Percentiles rank a stretch among this genome's conserved stretches.
phyloP scores from a whole-genome alignment of 371 early-diverging fungal species.

The Paraphysoderma sedebokerense region DNA sequence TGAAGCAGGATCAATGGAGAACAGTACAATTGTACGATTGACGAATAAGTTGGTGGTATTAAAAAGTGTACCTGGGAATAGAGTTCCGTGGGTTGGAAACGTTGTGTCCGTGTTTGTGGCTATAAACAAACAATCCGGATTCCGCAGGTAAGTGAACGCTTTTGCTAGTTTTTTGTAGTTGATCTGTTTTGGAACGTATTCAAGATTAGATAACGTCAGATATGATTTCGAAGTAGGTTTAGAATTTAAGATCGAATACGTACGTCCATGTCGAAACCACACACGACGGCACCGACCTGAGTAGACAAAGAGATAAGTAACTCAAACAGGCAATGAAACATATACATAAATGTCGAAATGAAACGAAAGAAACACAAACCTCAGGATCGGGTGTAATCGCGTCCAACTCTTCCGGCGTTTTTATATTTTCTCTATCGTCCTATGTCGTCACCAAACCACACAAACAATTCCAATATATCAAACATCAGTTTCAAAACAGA shows the following conservation, averaged over 20 bases:
- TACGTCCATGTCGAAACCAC: constrained; percentile 12
- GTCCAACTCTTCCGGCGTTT: constrained; percentile 21
- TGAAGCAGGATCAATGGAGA: not conserved
- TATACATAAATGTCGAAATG: constrained; percentile 1
- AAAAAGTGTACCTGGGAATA: constrained; percentile 50
- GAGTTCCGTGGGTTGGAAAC: constrained; percentile 54
- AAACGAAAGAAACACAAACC: constrained; percentile 5
- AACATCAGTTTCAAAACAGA: not conserved
- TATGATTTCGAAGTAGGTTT: too few relatives aligned
- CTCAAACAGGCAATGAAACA: too few relatives aligned
- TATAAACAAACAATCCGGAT: constrained; percentile 59
- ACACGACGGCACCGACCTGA: constrained; percentile 59
- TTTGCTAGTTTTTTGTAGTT: constrained; percentile 55
- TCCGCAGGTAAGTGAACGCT: constrained; percentile 65
- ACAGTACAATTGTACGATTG: not conserved
- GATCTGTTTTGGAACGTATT: too few relatives aligned
- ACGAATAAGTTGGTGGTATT: not conserved
- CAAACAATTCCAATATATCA: not conserved
- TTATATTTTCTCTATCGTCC: constrained; percentile 31
- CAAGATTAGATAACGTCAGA: too few relatives aligned
- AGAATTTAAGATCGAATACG: too few relatives aligned
- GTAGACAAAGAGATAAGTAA: too few relatives aligned
- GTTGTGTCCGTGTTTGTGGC: constrained; percentile 88
- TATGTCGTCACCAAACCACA: constrained; percentile 5
- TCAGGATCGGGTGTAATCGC: constrained; percentile 29